Evolutionary conservation across 345 rosid species (phyloP), one percentile per base, ranked within the genome.

Genomic region (Boechera retrofracta): DNA sequence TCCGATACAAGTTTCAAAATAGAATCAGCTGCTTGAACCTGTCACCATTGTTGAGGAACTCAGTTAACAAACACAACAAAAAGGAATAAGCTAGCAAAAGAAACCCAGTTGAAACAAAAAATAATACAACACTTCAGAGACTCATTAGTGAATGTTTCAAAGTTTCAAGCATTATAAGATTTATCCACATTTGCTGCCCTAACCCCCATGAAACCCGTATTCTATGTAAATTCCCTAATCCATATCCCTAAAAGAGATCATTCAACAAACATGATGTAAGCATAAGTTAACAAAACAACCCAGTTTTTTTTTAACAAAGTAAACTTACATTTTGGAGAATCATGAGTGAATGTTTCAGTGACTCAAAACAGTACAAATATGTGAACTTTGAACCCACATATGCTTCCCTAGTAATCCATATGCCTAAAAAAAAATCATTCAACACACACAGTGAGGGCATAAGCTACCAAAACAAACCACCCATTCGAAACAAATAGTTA

Each of bases 11-110:
- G 82, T 81, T 92, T 95, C 57, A 90, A 88, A 39, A 95, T 75
- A 48, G 99, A 89, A 69, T 95, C 96, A 44, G 97, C 94, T 69
- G 97, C 96, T 72, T 90, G 97, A 79, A 87, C 96, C 97, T 94
- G 49, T 31, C 69, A 76, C 64, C 67, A 38, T 28, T 29, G 11
- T 38, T 10, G 55, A 77, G 61, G 41, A 73, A 24, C 36, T 52
- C 8, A 54, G 16, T 54, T 54, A 28, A 54, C 33, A 10, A 49
- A 53, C 32, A 24, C 31, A 26, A 3, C 2, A 38, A 2, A 8
- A 51, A 26, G 56, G 36, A 10, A 38, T 52, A 72, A 72, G 32
- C 68, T 15, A 72, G 12, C 15, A 42, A 55, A 31, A 64, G 49
- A 74, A 64, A 62, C n/a, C 10, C 1, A 38, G 52, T 16, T 31